Evolutionary conservation across 768 basidiomycete species (phyloP), one percentile per base, ranked within the genome.

Genomic region (Pholiota microspora): DNA sequence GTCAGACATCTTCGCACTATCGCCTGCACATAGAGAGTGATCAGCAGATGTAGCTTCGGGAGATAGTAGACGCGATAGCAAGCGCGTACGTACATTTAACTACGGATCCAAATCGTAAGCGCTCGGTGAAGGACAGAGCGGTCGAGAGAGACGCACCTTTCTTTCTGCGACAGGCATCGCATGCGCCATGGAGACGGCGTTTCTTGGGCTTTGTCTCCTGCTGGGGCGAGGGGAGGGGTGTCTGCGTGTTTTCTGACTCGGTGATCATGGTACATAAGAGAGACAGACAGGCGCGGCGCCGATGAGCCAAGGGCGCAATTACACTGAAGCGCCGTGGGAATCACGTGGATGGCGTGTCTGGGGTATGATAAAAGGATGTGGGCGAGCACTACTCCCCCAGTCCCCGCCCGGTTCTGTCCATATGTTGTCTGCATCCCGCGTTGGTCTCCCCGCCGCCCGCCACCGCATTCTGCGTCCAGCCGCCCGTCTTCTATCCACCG

Each of bases 1-100:
- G 4, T 73, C 70, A 2, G 78, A 78, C 77, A 79, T 82, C 53
- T 75, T 79, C 12, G 82, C 81, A 58, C 86, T 87, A 56, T 88
- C 82, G 58, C 83, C 83, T 83, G 34, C 45, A 15, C 13, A 42
- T 29, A 47, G 53, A 45, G 40, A 31, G 23, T 21, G n/a, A 49
- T 51, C 13, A 42, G 40, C 40, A 42, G n/a, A 3, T 16, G 9
- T 42, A 10, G 21, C 7, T 10, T n/a, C n/a, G 40, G 40, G 21
- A 21, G 9, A 23, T 23, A 42, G 6, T 7, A 1, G 16, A 23
- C 40, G 40, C 16, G 21, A 42, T 18, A 36, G 35, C 3, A 36
- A 18, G 40, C 21, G 16, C 40, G 21, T 42, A 42, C 65, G 55
- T 66, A 77, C 77, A 78, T 71, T 75, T 73, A 35, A 75, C 77